Conservation (phyloP, 345 rosid species). For the Trapa bicornis region DNA sequence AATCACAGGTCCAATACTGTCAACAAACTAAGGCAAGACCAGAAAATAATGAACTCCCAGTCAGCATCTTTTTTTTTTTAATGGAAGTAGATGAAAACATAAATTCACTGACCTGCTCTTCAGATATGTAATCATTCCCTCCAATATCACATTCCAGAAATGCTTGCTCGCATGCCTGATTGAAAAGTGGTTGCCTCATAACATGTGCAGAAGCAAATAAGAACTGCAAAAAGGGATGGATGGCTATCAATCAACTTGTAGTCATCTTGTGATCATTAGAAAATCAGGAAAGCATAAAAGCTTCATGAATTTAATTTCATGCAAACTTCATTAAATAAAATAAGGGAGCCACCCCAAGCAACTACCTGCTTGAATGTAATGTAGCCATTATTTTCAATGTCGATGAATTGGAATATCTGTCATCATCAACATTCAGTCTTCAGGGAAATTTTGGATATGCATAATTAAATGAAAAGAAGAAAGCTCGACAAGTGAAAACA, state of each 20-base stretch:
- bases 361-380: conserved; percentile 86
- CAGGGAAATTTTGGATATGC: background rate
- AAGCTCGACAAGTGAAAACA: background rate
- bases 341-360: background rate
- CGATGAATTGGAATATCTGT: conserved; percentile 77
- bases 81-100: background rate
- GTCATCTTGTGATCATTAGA: background rate
- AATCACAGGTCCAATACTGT: conserved; percentile 33
- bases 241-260: background rate
- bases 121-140: conserved; percentile 35
- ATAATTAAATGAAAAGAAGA: background rate
- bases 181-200: conserved; percentile 49
- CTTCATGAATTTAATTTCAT: background rate
- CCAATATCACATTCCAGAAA: conserved; percentile 41
- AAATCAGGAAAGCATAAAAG: background rate
- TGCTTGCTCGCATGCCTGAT: conserved; percentile 55
- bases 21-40: conserved; percentile 14
- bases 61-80: background rate
- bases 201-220: conserved; percentile 71
- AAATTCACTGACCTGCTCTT: conserved; percentile 41
- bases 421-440: conserved; percentile 4
- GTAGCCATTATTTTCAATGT: conserved; percentile 59
- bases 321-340: background rate
- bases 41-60: background rate
- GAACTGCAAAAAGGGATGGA: conserved; percentile 34